phyloP scores from a whole-genome alignment of 805 yeast species.

The Pichia paraexigua region DNA sequence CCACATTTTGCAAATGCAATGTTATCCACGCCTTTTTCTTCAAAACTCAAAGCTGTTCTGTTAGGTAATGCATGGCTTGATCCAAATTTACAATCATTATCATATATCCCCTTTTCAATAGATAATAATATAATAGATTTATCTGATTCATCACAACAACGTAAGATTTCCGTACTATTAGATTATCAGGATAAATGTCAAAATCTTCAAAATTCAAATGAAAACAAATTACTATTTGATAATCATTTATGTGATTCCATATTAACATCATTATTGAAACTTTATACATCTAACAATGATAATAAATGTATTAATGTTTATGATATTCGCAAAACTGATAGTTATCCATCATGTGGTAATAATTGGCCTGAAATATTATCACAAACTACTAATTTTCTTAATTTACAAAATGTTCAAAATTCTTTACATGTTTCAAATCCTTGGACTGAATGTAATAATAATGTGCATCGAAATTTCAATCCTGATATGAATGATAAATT shows the following conservation, averaged over 20 bases:
- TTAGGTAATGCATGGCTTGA: constrained; percentile 96
- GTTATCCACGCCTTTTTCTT: constrained; percentile 14
- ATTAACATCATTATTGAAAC: constrained; percentile 31
- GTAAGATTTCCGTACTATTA: constrained; percentile 34
- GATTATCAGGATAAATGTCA: constrained; percentile 55
- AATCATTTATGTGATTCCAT: constrained; percentile 33
- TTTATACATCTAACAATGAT: constrained; percentile 6
- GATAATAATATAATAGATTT: constrained; percentile 47
- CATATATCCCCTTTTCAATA: constrained; percentile 66
- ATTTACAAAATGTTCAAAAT: constrained; percentile 35
- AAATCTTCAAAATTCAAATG: constrained; percentile 33
- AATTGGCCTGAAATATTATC: constrained; percentile 77
- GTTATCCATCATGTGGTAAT: constrained; percentile 81
- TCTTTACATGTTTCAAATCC: constrained; percentile 38
- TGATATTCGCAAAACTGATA: constrained; percentile 62
- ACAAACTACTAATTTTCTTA: constrained; percentile 43
- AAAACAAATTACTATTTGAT: constrained; percentile 14
- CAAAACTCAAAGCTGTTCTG: constrained; percentile 53
- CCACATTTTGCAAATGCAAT: constrained; percentile 76
- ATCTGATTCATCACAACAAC: constrained; percentile 20
- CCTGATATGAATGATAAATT: constrained; percentile 35
- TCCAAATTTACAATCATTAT: constrained; percentile 75
- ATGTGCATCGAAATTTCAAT: constrained; percentile 45
- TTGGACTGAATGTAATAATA: constrained; percentile 76
- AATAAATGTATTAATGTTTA: constrained; percentile 73